Evolutionary conservation across 2,329 filamentous ascomycete genomes (phyloP).

Genomic region (Monosporascus ibericus): DNA sequence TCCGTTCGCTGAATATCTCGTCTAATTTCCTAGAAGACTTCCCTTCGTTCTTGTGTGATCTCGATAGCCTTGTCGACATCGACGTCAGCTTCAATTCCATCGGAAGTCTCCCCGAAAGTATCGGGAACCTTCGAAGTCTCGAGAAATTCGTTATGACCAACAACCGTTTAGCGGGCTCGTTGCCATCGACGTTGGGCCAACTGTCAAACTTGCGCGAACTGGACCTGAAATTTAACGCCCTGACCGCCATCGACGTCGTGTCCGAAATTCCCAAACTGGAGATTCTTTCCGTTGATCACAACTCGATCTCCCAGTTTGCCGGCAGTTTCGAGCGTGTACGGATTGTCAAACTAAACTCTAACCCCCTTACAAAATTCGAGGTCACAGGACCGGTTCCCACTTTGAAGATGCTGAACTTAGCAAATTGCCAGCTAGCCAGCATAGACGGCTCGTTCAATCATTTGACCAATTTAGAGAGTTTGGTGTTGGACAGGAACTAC

Average conservation of each 20-base stretch:
- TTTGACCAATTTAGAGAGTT: constrained; percentile 77
- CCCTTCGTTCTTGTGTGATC: constrained; percentile 74
- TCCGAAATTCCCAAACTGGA: constrained; percentile 81
- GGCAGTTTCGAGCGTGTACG: constrained; percentile 82
- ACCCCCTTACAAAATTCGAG: constrained; percentile 91
- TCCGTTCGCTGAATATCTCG: constrained; percentile 84
- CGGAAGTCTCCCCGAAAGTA: constrained; percentile 64
- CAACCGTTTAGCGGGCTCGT: constrained; percentile 72
- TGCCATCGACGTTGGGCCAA: constrained; percentile 68
- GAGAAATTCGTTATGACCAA: constrained; percentile 95
- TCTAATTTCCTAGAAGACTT: constrained; percentile 88
- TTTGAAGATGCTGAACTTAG: constrained; percentile 80
- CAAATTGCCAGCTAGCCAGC: constrained; percentile 83
- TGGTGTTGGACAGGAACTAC: constrained; percentile 91
- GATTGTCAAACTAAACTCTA: constrained; percentile 84
- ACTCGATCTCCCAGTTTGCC: constrained; percentile 82
- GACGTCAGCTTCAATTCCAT: constrained; percentile 97
- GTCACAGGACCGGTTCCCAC: constrained; percentile 71
- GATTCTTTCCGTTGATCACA: constrained; percentile 85
- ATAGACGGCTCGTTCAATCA: constrained; percentile 86
- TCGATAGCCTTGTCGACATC: constrained; percentile 81
- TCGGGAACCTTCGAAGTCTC: constrained; percentile 71
- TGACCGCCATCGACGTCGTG: constrained; percentile 83
- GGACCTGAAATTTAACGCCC: constrained; percentile 88
- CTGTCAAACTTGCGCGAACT: constrained; percentile 78